A percentile compares a stretch with the other conserved stretches of the same genome.
These are phyloP conservation scores for Biscogniauxia marginata DNA, from an alignment of 2,329 filamentous ascomycete genomes.

Conservation along the genomic window DNA sequence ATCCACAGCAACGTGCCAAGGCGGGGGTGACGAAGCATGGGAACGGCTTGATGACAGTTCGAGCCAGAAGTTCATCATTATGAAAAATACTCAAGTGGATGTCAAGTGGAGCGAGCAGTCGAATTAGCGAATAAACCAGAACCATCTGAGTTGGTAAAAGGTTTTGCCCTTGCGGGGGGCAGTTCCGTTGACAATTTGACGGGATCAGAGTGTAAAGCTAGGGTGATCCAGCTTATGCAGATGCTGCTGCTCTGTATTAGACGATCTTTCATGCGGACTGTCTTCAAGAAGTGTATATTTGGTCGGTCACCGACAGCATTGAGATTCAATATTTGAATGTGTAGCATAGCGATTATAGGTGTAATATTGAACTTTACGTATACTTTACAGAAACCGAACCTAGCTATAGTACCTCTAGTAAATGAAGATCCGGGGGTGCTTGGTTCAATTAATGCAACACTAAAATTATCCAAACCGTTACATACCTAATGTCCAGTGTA, in stretches of 20 bases:
- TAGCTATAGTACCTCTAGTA: no score
- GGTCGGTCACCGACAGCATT: background rate
- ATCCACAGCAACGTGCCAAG: slow-evolving; percentile 10
- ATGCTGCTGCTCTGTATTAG: background rate
- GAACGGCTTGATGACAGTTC: slow-evolving; percentile 7
- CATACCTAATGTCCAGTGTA: background rate
- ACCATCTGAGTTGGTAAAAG: background rate
- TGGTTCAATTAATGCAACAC: background rate
- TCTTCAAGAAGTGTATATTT: background rate
- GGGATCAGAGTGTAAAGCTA: background rate
- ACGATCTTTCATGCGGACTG: background rate
- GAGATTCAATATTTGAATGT: background rate
- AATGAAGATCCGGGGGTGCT: no score
- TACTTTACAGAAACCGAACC: background rate
- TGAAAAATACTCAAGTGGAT: slow-evolving; percentile 21
- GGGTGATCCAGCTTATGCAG: background rate
- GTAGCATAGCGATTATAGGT: background rate
- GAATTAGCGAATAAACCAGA: background rate
- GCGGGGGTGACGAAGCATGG: background rate
- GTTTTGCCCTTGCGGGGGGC: background rate
- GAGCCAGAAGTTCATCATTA: slow-evolving; percentile 15
- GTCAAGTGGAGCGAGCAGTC: slow-evolving; percentile 8
- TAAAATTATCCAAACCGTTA: background rate
- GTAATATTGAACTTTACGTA: background rate
- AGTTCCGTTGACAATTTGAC: background rate